Evolutionary conservation across 371 early-diverging fungal species (phyloP), one percentile per base, ranked within the genome.

Genomic region (Chytridium lagenaria): DNA sequence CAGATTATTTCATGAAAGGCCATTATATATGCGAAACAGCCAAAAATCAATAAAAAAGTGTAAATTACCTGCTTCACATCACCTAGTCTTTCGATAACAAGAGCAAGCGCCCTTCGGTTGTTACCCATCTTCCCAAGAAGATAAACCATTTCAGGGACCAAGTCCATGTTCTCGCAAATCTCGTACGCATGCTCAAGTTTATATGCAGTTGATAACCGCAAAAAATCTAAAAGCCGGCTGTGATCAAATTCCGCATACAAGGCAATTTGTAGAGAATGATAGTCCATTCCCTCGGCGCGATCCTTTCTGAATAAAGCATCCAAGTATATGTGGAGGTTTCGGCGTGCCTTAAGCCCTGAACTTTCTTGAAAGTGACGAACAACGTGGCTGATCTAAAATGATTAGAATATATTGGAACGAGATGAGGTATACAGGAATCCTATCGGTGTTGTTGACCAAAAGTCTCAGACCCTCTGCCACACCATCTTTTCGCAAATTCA

Each of bases 121-220:
- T 98, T 87, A 44, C 98, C 98, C 95, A 98, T 95, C n/a, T 97
- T 92, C 5, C 98, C 96, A 39, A 98, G 83, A 36, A 98, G 82
- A 77, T 88, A 97, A 1, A 98, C 95, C 94, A 95, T 94, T 77
- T 97, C 98, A 22, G 93, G 94, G 1, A 98, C 93, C 63, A 98
- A 81, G 63, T 92, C 94, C 37, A 91, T 90, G 63, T 86, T 73
- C 77, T 95, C 92, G 76, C 97, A 95, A 15, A 93, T 82, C 66
- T 84, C 87, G 76, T 90, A 92, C 30, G 98, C 98, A 87, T 72
- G 10, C 28, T 59, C 67, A 31, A 69, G 50, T n/a, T 69, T 50
- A 55, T 72, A 72, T 23, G 70, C 70, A n/a, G 71, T 23, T 1
- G 68, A 69, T 5, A 89, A 82, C 15, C 93, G 84, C 50, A 98